Evolutionary conservation across 495 filamentous ascomycete species (phyloP).

Genomic region (Podospora comata): DNA sequence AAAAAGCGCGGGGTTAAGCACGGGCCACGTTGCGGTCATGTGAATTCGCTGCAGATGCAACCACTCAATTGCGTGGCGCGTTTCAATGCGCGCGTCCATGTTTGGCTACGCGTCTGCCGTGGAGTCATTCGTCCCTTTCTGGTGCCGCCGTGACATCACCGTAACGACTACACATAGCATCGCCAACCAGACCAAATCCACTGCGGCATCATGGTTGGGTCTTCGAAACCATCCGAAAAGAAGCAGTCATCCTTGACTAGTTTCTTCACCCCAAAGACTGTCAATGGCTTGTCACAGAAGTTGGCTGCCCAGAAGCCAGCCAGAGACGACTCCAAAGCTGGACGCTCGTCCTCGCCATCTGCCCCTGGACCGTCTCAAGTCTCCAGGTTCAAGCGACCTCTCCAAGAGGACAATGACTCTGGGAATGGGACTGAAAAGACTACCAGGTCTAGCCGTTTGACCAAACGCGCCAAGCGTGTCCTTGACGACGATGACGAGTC

Average conservation of each 20-base stretch:
- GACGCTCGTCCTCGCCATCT: slow-evolving; percentile 10
- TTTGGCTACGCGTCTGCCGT: background rate
- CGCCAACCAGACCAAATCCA: slow-evolving; percentile 1
- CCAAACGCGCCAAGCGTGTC: slow-evolving; percentile 43
- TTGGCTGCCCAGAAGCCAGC: slow-evolving; percentile 19
- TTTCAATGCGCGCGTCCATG: slow-evolving; percentile 7
- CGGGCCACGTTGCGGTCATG: slow-evolving; percentile 6
- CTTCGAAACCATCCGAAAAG: slow-evolving; percentile 43
- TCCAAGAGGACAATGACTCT: slow-evolving; percentile 38
- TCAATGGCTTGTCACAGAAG: slow-evolving; percentile 33
- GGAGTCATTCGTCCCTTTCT: background rate
- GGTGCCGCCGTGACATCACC: slow-evolving; percentile 27
- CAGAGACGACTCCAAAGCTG: background rate
- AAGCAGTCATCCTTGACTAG: slow-evolving; percentile 81
- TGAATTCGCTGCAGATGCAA: slow-evolving; percentile 14
- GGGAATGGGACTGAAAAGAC: slow-evolving; percentile 34
- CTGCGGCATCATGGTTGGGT: slow-evolving; percentile 35
- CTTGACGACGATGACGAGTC: slow-evolving; percentile 26
- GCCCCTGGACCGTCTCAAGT: slow-evolving; percentile 20
- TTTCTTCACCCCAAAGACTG: slow-evolving; percentile 73
- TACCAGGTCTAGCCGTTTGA: slow-evolving; percentile 26
- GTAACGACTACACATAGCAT: background rate
- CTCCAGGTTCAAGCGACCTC: slow-evolving; percentile 35
- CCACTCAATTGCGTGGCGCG: slow-evolving; percentile 14
- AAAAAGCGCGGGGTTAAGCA: background rate